Base-by-base conservation (phyloP, 83 land plant species). In the Picea mariana region DNA sequence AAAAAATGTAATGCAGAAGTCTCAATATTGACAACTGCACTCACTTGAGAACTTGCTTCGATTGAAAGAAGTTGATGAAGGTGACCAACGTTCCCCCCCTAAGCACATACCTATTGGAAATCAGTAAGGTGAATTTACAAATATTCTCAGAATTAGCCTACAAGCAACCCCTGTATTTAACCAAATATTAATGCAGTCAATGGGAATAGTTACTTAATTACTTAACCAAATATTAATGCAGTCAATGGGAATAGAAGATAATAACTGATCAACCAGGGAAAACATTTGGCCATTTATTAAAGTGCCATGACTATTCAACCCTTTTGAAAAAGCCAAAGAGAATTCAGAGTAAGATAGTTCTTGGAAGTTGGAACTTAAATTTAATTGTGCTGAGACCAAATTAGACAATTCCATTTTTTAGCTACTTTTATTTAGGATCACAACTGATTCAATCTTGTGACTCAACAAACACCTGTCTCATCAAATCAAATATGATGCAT, bases 31-130 rank as follows among this genome's bases (percentile, higher is more conserved):
- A 34, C 68, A 60, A 3, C 80, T 59, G 18, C 26, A 38, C 77
- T 65, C 67, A 98, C 99, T 95, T 98, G 99, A 47, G 97, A 96
- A 73, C 99, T 93, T 67, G 99, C 90, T 82, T 90, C 99, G 62
- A 98, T 96, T 15, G 92, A 87, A 47, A 98, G 93, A 63, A 98
- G 79, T 80, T 88, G 93, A 77, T 98, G 99, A 85, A 98, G 93
- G 91, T 98, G 99, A 80, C 88, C 90, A 84, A 98, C 99, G 86
- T 82, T 93, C 38, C 99, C 99, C 71, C 99, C 99, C 99, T 98
- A 84, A 67, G 86, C 38, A 67, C 82, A 81, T 52, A 13, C 82
- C 77, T 47, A 69, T 81, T 3, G 44, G 34, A 49, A 81, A 81
- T 71, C 17, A 81, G 82, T 44, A 81, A 1, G 61, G 21, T 17